These are phyloP conservation scores for Brassica incana DNA, from an alignment of 345 rosid genomes.

Conservation along the genomic window DNA sequence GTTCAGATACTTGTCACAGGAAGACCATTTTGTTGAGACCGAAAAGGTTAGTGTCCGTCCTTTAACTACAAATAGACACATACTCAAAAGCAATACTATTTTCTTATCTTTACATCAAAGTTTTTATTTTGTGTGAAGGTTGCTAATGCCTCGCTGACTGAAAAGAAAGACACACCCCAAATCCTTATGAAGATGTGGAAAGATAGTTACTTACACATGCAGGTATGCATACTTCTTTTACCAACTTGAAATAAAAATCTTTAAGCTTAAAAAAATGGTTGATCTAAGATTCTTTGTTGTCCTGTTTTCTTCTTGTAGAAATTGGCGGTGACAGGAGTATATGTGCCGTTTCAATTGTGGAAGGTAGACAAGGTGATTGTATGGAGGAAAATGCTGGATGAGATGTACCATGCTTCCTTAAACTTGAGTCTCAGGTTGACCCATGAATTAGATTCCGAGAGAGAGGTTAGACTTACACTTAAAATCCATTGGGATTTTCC, in stretches of 20 bases:
- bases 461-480: conserved; percentile 53
- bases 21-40: conserved; percentile 61
- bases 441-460: conserved; percentile 58
- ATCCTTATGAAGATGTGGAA: conserved; percentile 78
- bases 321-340: conserved; percentile 47
- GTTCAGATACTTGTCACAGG: conserved; percentile 63
- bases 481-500: neutral
- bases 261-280: neutral
- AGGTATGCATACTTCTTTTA: conserved; percentile 48
- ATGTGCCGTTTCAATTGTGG: conserved; percentile 61
- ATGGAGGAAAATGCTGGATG: conserved; percentile 56
- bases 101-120: neutral
- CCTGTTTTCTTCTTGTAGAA: conserved; percentile 47
- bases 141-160: conserved; percentile 60
- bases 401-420: conserved; percentile 79
- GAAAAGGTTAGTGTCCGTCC: conserved; percentile 51
- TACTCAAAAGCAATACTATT: neutral
- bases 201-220: conserved; percentile 78
- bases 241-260: neutral
- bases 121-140: conserved; percentile 47
- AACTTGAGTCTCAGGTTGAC: conserved; percentile 67
- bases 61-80: neutral
- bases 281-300: neutral
- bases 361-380: conserved; percentile 58
- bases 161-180: conserved; percentile 61